These are phyloP conservation scores for Leccinellum luteum DNA, from an alignment of 768 basidiomycete genomes.

Conservation along the genomic window DNA sequence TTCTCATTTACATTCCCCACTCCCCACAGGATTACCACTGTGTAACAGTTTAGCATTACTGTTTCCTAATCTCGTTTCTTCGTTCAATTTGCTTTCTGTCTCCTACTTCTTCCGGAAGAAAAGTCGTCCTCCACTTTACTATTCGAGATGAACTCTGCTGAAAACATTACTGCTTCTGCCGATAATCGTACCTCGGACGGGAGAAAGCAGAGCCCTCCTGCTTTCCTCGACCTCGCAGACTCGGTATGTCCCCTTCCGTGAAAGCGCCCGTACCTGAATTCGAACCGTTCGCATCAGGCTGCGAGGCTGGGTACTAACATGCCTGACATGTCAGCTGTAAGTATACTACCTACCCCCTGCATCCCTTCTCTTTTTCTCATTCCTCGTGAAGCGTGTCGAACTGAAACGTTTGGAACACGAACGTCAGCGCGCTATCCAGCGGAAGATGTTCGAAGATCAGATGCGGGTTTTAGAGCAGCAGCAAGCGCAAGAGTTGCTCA, in stretches of 20 bases:
- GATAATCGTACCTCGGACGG: conserved; percentile 71
- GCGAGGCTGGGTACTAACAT: conserved; percentile 83
- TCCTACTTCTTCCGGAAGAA: conserved; percentile 48
- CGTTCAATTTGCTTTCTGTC: conserved; percentile 53
- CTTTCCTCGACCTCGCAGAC: conserved; percentile 91
- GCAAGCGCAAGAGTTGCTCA: conserved; percentile 83
- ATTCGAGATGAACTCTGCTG: conserved; percentile 65
- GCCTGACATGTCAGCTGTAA: conserved; percentile 81
- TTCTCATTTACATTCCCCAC: conserved; percentile 21
- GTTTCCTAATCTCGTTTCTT: conserved; percentile 51
- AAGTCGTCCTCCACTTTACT: conserved; percentile 44
- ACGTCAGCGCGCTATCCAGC: conserved; percentile 80
- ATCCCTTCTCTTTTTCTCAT: conserved; percentile 1
- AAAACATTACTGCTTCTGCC: conserved; percentile 70
- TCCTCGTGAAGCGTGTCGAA: conserved; percentile 66
- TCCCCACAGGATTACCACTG: conserved; percentile 53
- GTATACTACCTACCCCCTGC: conserved; percentile 30
- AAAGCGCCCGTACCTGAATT: conserved; percentile 8
- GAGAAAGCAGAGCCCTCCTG: conserved; percentile 84
- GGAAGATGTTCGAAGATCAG: conserved; percentile 93
- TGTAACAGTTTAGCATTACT: conserved; percentile 55
- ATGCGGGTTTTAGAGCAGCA: conserved; percentile 92
- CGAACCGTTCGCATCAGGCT: conserved; percentile 44
- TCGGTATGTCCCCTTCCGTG: conserved; percentile 56
- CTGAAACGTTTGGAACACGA: conserved; percentile 86